Evolutionary conservation across 2,329 filamentous ascomycete genomes (phyloP), one percentile per base, ranked within the genome.

Genomic region (Hypoxylon sp.): DNA sequence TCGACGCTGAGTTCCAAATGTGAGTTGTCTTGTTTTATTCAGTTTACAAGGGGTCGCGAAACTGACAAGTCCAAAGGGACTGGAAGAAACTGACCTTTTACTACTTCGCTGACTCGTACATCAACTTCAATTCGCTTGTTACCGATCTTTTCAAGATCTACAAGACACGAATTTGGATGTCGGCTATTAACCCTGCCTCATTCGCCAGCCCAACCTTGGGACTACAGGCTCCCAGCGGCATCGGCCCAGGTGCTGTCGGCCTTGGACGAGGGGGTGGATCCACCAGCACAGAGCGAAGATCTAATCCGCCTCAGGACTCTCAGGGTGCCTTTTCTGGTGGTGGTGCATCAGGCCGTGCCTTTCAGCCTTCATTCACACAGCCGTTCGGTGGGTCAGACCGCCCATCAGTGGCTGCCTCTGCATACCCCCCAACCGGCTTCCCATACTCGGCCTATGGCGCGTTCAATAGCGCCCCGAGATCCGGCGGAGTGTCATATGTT

Each of bases 121-220:
- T 99, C 85, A 98, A 98, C 83, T 99, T 99, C 86, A 99, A 99
- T 79, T 93, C 94, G 1, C 88, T 99, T 14, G 96, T 99, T 59
- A 97, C 94, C 0, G 96, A 99, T 78, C 86, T 99, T 11, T 99
- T 98, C 87, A 98, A 98, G 82, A 95, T 98, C 70, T 99, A 98
- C 86, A 99, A 99, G 84, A 97, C 95, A 22, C 90, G 97, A 74
- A 99, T 99, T 76, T 99, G 96, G 96, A 97, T 99, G 93, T 98
- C 95, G 3, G 96, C 96, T 3, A 97, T 99, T 80, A 99, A 99
- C 78, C 96, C 96, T 6, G 96, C 95, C 4, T 98, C 95, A 0
- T 98, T 98, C 80, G 92, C 92, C 24, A 94, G 90, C 70, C 92
- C 92, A 17, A 90, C 89, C 2, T 84, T 93, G 53, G 91, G 91